Conservation (phyloP, 352 stramenopile species). For the Phytophthora lateralis region DNA sequence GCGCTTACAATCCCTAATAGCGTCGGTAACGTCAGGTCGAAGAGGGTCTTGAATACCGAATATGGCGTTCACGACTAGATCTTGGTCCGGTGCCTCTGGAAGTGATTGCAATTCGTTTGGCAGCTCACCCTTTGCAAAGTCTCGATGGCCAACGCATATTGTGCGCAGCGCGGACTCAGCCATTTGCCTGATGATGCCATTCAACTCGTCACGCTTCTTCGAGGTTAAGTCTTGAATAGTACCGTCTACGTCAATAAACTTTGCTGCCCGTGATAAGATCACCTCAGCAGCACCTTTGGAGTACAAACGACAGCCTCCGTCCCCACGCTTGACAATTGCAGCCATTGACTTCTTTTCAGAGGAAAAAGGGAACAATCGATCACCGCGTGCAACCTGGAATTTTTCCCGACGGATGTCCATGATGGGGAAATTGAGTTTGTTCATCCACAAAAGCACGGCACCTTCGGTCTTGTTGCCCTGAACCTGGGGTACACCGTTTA, state of each 20-base stretch:
- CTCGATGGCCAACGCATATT: constrained; percentile 87
- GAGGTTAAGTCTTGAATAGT: constrained; percentile 56
- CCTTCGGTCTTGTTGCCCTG: constrained; percentile 88
- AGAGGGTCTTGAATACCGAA: constrained; percentile 97
- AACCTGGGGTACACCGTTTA: constrained; percentile 40
- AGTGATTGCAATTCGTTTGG: constrained; percentile 67
- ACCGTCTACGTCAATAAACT: constrained; percentile 72
- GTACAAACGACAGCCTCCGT: constrained; percentile 54
- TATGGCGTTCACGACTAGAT: constrained; percentile 88
- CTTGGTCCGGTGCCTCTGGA: constrained; percentile 64
- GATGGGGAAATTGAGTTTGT: constrained; percentile 66
- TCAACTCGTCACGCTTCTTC: constrained; percentile 71
- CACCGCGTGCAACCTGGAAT: constrained; percentile 57
- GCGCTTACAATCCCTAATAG: constrained; percentile 93
- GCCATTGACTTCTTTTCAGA: constrained; percentile 88
- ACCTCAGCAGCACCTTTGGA: constrained; percentile 83
- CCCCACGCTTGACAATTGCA: constrained; percentile 50
- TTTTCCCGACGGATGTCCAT: constrained; percentile 59
- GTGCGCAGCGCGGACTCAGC: constrained; percentile 84
- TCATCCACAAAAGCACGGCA: constrained; percentile 76
- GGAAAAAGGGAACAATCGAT: constrained; percentile 78
- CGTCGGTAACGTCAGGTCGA: constrained; percentile 92
- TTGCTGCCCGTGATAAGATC: constrained; percentile 58
- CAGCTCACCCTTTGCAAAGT: constrained; percentile 61
- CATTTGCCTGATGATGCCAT: constrained; percentile 78